These are phyloP conservation scores for Globisporangium perplexum DNA, from an alignment of 352 stramenopile species.

Conservation along the genomic window DNA sequence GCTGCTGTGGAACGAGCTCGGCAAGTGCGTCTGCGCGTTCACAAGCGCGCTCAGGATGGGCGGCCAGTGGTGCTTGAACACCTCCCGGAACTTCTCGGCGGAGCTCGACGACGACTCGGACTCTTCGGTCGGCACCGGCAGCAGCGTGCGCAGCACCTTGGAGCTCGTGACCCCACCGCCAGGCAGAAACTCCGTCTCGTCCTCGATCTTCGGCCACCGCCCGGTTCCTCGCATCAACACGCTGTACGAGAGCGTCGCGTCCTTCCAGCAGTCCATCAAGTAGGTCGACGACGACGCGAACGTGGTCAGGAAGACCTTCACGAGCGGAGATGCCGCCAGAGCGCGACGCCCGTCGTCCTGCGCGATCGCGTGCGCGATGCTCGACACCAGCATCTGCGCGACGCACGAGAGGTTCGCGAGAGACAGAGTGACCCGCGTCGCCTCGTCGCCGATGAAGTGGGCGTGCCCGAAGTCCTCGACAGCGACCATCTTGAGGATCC, in stretches of 20 bases:
- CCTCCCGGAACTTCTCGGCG: constrained; percentile 17
- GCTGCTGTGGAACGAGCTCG: constrained; percentile 5
- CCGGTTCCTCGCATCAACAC: constrained; percentile 39
- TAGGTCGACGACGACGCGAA: constrained; percentile 31
- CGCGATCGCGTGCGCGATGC: constrained; percentile 26
- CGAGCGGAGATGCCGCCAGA: constrained; percentile 26
- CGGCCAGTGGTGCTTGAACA: constrained; percentile 62
- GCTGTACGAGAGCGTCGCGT: constrained; percentile 36
- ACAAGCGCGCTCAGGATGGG: constrained; percentile 43
- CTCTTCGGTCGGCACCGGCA: constrained; percentile 16
- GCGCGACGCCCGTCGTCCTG: constrained; percentile 5
- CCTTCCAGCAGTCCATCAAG: constrained; percentile 49
- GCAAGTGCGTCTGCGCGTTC: constrained; percentile 23
- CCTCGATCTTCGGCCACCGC: constrained; percentile 21
- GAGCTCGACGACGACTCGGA: constrained; percentile 9
- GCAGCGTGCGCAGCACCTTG: constrained; percentile 17
- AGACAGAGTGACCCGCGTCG: constrained; percentile 40
- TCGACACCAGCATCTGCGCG: constrained; percentile 45
- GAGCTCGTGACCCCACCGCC: constrained; percentile 9
- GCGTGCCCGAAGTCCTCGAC: constrained; percentile 56
- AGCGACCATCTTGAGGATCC: constrained; percentile 56
- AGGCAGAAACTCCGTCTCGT: constrained; percentile 9
- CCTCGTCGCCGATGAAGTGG: constrained; percentile 57
- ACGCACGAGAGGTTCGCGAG: constrained; percentile 63
- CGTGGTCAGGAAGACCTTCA: constrained; percentile 51